Evolutionary conservation across 345 rosid species (phyloP).

Genomic region (Pelargonium nanum): DNA sequence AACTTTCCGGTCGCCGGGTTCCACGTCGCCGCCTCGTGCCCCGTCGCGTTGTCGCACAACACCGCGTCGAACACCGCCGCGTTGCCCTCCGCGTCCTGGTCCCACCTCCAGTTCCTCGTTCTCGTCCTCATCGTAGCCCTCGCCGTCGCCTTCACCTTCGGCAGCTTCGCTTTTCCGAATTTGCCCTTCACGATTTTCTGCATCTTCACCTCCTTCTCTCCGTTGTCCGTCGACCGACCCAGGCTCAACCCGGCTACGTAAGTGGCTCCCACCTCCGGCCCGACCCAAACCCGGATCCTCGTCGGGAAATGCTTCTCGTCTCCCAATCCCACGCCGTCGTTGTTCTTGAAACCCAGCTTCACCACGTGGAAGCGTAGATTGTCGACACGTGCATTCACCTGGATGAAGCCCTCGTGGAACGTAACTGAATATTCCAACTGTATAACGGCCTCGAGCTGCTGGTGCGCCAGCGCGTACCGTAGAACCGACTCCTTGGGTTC

Average conservation of each 20-base stretch:
- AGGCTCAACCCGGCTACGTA: constrained; percentile 60
- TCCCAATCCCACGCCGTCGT: constrained; percentile 19
- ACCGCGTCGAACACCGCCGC: constrained; percentile 61
- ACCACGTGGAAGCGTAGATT: constrained; percentile 69
- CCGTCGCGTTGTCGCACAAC: constrained; percentile 37
- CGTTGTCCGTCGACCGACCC: constrained; percentile 58
- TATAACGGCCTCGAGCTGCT: constrained; percentile 60
- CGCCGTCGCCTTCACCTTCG: constrained; percentile 42
- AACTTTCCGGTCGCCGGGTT: constrained; percentile 8
- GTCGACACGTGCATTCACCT: constrained; percentile 52
- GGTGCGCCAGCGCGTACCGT: constrained; percentile 68
- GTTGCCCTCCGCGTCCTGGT: constrained; percentile 77
- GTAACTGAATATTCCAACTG: constrained; percentile 61
- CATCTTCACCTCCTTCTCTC: constrained; percentile 38
- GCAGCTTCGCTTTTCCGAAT: constrained; percentile 30
- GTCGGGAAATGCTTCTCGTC: constrained; percentile 59
- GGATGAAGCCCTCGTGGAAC: constrained; percentile 49
- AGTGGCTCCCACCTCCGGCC: constrained; percentile 72
- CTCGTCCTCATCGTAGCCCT: constrained; percentile 36
- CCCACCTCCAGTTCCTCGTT: constrained; percentile 68
- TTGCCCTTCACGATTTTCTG: constrained; percentile 29
- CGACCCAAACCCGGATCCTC: constrained; percentile 61
- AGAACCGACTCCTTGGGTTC: constrained; percentile 57
- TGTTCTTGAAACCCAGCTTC: constrained; percentile 40
- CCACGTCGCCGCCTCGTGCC: constrained; percentile 33